Percentiles rank a stretch among this genome's conserved stretches.
phyloP scores from a whole-genome alignment of 75 land plant genomes.

The Pinus tabuliformis region DNA sequence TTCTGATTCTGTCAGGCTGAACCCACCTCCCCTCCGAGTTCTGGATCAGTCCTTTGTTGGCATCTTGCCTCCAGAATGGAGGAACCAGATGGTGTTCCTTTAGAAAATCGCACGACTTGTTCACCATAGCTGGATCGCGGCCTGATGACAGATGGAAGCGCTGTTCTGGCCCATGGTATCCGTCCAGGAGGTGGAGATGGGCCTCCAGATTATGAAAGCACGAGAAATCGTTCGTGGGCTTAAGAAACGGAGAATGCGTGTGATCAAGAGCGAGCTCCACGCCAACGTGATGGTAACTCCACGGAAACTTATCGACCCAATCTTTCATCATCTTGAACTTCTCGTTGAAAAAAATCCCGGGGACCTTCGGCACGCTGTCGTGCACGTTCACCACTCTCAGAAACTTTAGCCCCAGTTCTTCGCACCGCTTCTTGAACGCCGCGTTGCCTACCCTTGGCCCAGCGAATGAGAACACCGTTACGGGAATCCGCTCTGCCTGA shows the following conservation, averaged over 20 bases:
- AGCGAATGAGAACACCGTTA: slow-evolving; percentile 22
- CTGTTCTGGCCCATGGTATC: slow-evolving; percentile 55
- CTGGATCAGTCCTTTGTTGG: slow-evolving; percentile 59
- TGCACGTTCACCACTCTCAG: slow-evolving; percentile 61
- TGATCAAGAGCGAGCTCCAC: slow-evolving; percentile 61
- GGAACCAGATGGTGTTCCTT: slow-evolving; percentile 35
- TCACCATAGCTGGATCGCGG: slow-evolving; percentile 59
- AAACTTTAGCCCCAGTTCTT: slow-evolving; percentile 18
- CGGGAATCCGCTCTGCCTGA: slow-evolving; percentile 6
- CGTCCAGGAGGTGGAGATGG: slow-evolving; percentile 13
- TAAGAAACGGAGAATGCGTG: slow-evolving; percentile 52
- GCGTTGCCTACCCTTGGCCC: slow-evolving; percentile 20
- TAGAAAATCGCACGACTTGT: slow-evolving; percentile 54
- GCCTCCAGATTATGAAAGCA: slow-evolving; percentile 21
- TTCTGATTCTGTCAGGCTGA: slow-evolving; percentile 35
- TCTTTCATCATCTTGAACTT: slow-evolving; percentile 8
- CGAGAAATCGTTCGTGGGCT: slow-evolving; percentile 26
- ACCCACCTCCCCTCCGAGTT: slow-evolving; percentile 47
- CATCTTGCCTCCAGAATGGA: slow-evolving; percentile 57
- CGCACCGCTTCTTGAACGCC: slow-evolving; percentile 9
- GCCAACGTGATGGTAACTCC: slow-evolving; percentile 73
- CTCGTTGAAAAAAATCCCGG: slow-evolving; percentile 54
- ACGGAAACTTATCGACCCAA: slow-evolving; percentile 30
- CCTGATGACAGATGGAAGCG: slow-evolving; percentile 38
- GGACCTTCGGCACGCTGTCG: slow-evolving; percentile 60